Base-by-base conservation (phyloP, 1,139 yeast genomes). In the Suhomyces yuchorum region DNA sequence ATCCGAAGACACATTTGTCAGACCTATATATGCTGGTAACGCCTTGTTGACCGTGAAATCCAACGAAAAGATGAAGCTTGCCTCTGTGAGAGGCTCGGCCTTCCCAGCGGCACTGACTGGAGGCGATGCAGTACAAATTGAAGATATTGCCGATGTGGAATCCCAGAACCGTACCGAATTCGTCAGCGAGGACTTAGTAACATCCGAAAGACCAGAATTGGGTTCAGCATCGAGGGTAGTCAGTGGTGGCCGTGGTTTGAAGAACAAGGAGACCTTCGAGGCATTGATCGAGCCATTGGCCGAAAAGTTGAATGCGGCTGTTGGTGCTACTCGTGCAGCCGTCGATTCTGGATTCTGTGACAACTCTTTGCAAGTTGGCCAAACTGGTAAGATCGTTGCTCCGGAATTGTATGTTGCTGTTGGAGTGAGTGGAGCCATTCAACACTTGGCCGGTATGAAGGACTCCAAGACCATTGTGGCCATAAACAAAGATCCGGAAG, bases 261-360 rank as follows among this genome's bases (percentile, higher is more conserved):
- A 91, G 70, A 85, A 84, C 66, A 92, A 90, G 70, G 97, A 87
- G 63, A 85, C 87, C 50, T 93, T 93, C 66, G 96, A 89, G 51
- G 68, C 78, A 51, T 60, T 90, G 54, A 75, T 93, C 49, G 83
- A 80, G 56, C 99, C 99, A 44, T 77, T 93, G 56, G 98, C 99
- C 11, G 83, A 82, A 49, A 80, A 88, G 52, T 73, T 93, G 51
- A 82, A 84, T 49, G 99, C 98, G 2, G 98, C 96, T 44, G 87
- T 93, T 43, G 99, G 99, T 62, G 99, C 99, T 9, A 90, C 97
- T 7, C 85, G 99, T 68, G 99, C 97, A 15, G 98, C 98, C 17
- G 99, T 93, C 24, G 99, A 93, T 67, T 80, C 96, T 41, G 98
- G 97, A 0, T 91, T 82, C 67, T 92, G 96, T 62, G 98, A 93